These are phyloP conservation scores for Zymoseptoria pseudotritici DNA, from an alignment of 2,329 filamentous ascomycete genomes.

Conservation along the genomic window DNA sequence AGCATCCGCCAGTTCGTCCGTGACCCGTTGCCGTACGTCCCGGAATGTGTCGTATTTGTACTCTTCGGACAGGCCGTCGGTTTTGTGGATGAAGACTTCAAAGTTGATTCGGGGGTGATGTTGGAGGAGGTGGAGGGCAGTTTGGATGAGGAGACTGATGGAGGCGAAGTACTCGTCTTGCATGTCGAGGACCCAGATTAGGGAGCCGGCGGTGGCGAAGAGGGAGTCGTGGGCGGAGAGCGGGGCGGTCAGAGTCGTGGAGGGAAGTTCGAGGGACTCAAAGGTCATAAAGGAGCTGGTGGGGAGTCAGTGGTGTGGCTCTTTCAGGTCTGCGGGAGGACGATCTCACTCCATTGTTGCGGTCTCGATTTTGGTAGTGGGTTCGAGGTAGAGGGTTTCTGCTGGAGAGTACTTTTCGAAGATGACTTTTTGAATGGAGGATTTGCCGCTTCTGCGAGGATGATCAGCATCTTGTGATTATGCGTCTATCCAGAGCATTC, in stretches of 20 bases:
- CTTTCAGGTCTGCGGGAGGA: neutral
- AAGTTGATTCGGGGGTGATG: conserved; percentile 91
- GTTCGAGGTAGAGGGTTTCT: conserved; percentile 92
- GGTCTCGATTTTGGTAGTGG: conserved; percentile 88
- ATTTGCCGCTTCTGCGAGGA: conserved; percentile 77
- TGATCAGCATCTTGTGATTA: conserved; percentile 7
- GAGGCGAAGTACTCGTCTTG: conserved; percentile 97
- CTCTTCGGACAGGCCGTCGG: conserved; percentile 93
- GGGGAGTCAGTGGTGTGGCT: neutral
- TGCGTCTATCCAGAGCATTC: neutral
- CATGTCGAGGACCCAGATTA: conserved; percentile 98
- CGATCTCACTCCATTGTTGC: conserved; percentile 80
- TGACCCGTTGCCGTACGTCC: conserved; percentile 92
- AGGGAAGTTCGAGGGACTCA: conserved; percentile 95
- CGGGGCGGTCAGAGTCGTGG: conserved; percentile 86
- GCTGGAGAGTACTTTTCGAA: conserved; percentile 96
- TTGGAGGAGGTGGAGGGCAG: conserved; percentile 81
- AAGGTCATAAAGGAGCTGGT: conserved; percentile 96
- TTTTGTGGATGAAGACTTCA: conserved; percentile 98
- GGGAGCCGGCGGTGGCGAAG: conserved; percentile 85
- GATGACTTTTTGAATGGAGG: conserved; percentile 97
- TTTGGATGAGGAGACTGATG: conserved; percentile 76
- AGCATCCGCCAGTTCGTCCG: conserved; percentile 88
- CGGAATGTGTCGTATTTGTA: conserved; percentile 94
- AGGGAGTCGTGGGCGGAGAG: conserved; percentile 88